These are phyloP conservation scores for Polytolypa hystricis DNA, from an alignment of 2,329 filamentous ascomycete species.

Conservation along the genomic window DNA sequence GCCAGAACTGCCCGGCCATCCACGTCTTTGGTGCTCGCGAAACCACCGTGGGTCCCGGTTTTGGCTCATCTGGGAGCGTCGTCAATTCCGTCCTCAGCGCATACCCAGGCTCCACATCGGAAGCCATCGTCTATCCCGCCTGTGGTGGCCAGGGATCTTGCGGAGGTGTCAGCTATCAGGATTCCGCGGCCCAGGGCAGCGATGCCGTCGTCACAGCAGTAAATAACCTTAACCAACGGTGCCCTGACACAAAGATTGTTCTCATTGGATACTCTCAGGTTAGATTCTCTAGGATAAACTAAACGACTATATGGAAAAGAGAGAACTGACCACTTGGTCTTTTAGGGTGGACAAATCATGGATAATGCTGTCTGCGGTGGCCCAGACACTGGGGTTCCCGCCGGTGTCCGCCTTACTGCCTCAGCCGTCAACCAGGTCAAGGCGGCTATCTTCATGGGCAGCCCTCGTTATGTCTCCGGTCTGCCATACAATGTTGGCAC, in stretches of 20 bases:
- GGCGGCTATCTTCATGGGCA: slow-evolving; percentile 55
- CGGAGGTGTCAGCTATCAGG: slow-evolving; percentile 49
- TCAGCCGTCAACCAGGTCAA: slow-evolving; percentile 46
- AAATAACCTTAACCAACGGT: slow-evolving; percentile 46
- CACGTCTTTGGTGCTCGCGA: slow-evolving; percentile 1
- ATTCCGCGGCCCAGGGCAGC: slow-evolving; percentile 48
- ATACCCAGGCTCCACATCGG: slow-evolving; percentile 42
- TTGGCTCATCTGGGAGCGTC: slow-evolving; percentile 29
- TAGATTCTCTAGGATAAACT: slow-evolving; percentile 9
- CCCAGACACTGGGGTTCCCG: slow-evolving; percentile 32
- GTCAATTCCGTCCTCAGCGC: slow-evolving; percentile 40
- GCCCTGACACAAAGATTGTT: slow-evolving; percentile 47
- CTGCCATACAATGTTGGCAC: slow-evolving; percentile 52
- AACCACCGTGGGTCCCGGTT: neutral
- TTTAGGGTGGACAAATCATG: slow-evolving; percentile 50
- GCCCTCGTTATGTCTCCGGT: slow-evolving; percentile 47
- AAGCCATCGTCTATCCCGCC: slow-evolving; percentile 50
- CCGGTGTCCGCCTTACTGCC: slow-evolving; percentile 34
- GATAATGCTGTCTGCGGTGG: slow-evolving; percentile 53
- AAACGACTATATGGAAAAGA: too few species aligned
- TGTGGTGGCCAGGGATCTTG: slow-evolving; percentile 51
- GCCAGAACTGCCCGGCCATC: neutral
- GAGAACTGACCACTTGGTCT: neutral
- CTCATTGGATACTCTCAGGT: slow-evolving; percentile 54
- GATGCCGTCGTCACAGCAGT: slow-evolving; percentile 49